Base-by-base conservation (phyloP, 805 yeast species). In the Candida mattraensis region DNA sequence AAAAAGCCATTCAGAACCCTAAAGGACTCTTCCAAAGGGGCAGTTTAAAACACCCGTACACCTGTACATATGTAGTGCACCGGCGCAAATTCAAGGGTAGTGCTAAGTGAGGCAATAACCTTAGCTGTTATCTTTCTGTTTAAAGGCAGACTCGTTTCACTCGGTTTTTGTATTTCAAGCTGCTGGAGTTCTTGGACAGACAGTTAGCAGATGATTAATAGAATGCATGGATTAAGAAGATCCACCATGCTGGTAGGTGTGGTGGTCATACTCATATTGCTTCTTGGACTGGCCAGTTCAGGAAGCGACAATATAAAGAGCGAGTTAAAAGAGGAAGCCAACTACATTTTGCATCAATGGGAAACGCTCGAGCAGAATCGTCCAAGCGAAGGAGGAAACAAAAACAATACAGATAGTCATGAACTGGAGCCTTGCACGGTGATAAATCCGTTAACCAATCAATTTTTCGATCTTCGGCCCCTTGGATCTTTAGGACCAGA, bases 401-500 rank as follows among this genome's bases (percentile, higher is more conserved):
- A 16, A 3, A 35, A 37, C 20, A 27, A 29, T n/a, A 30, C 40
- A 10, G 51, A 33, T 24, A 34, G 31, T 21, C 42, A 30, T 11
- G 44, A 33, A 10, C 40, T 44, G 17, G 66, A 54, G 17, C 67
- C 70, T 6, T 72, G 78, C 39, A 65, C 77, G 4, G 67, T 63
- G 3, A 51, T 61, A 10, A 67, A 68, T 26, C 70, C 72, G 1
- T 42, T 58, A 11, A 67, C 69, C 2, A 63, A 65, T 25, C 76
- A 72, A 10, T 73, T 68, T 41, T 72, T 64, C 37, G 77, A 74
- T 40, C 53, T 73, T 17, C 42, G 70, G 2, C 61, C 68, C 2
- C 54, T 73, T 30, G 58, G 67, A 3, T 46, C 59, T 11, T 15
- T 48, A 18, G 54, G 58, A 1, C 36, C 47, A 21, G 62, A 59